Base-by-base conservation (phyloP, 2,329 filamentous ascomycete genomes). In the Chaetomiaceae sp. region DNA sequence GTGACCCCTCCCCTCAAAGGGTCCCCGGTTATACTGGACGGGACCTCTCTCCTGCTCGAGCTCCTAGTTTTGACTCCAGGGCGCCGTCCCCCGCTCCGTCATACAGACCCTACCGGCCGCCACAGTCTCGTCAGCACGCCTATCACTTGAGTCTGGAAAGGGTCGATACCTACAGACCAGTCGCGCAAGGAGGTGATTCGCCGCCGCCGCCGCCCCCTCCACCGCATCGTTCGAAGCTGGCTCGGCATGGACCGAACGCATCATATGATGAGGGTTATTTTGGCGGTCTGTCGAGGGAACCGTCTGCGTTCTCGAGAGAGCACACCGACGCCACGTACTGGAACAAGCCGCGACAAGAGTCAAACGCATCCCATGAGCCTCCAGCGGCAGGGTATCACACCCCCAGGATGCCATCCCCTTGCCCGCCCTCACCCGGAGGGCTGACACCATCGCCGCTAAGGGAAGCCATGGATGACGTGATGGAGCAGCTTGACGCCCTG, bases 391-490 rank as follows among this genome's bases (percentile, higher is more conserved):
- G 69, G 8, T 76, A 78, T 50, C 71, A 77, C 48, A 83, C 78
- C 1, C 78, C 82, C 2, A 71, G 79, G 54, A 76, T 68, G 56
- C 74, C 75, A 6, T 88, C 87, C 1, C 85, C 86, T 0, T 75
- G 73, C 31, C 85, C 84, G 3, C 82, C 82, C 4, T 90, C 89
- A 5, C 83, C 87, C 2, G 81, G 77, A 39, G 83, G 82, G 1
- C 73, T 88, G 66, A 99, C 93, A 0, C 93, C 93, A 1, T 97
- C 93, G 2, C 93, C 93, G 0, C 73, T 99, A 3, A 80, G 93
- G 53, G 89, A 91, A 66, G 93, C 93, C 1, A 99, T 99, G 90
- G 92, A 97, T 64, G 92, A 95, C 67, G 91, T 99, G 4, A 96
- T 97, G 82, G 89, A 93, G 58, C 95, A 93, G 50, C 70, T 99